phyloP scores from a whole-genome alignment of 768 basidiomycete genomes.

The Strobilomyces echinocephalus region DNA sequence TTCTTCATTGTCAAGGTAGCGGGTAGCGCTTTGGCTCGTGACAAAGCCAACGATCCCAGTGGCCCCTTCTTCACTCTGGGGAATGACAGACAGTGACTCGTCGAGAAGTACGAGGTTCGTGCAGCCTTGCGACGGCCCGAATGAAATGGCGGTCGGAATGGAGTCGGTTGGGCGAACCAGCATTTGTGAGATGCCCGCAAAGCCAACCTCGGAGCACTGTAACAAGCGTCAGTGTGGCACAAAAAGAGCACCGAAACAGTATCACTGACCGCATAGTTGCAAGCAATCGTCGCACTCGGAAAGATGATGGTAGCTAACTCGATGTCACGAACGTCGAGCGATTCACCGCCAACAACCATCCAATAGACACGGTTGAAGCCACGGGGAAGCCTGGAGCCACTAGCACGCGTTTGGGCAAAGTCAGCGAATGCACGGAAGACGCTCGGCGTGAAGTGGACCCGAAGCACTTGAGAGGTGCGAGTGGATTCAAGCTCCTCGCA shows the following conservation, averaged over 20 bases:
- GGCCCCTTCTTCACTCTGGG: not conserved
- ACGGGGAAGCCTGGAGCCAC: constrained; percentile 11
- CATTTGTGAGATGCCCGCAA: constrained; percentile 15
- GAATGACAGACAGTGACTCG: constrained; percentile 11
- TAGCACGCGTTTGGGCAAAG: constrained; percentile 7
- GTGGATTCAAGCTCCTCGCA: constrained; percentile 12
- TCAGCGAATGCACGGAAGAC: constrained; percentile 15
- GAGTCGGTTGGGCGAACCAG: constrained; percentile 10
- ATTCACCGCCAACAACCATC: constrained; percentile 16
- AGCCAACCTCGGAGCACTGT: constrained; percentile 15
- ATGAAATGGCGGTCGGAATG: constrained; percentile 10
- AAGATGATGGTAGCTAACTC: constrained; percentile 12
- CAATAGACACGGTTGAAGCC: constrained; percentile 16
- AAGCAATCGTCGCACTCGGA: constrained; percentile 11
- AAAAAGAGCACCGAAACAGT: not conserved
- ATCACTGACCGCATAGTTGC: constrained; percentile 13
- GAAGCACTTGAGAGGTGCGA: constrained; percentile 12
- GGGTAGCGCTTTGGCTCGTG: constrained; percentile 10
- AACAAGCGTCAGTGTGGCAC: not conserved
- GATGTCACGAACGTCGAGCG: constrained; percentile 7
- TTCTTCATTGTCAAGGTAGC: constrained; percentile 11
- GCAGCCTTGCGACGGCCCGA: constrained; percentile 9
- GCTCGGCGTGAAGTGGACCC: constrained; percentile 14
- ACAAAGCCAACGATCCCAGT: constrained; percentile 10
- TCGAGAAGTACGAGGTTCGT: constrained; percentile 12